Conservation (phyloP, 2,329 filamentous ascomycete species). For the Claviceps paspali region DNA sequence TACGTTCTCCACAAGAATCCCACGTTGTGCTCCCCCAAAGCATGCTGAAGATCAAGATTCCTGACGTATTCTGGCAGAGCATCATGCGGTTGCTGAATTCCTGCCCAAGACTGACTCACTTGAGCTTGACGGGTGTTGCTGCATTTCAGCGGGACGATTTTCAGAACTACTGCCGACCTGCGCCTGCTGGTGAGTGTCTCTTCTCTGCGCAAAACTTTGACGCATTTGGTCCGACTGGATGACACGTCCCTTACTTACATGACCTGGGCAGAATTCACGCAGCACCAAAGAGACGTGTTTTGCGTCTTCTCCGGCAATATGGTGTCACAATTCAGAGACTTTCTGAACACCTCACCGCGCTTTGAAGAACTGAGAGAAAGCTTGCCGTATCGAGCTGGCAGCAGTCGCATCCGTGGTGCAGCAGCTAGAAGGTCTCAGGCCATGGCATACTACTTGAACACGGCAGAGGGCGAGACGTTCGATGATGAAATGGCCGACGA, state of each 20-base stretch:
- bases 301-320: constrained; percentile 91
- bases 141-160: constrained; percentile 80
- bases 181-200: constrained; percentile 47
- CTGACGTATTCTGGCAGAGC: constrained; percentile 39
- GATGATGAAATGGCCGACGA: constrained; percentile 30
- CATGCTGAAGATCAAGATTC: not conserved
- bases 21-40: too few relatives aligned
- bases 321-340: constrained; percentile 60
- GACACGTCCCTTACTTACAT: not conserved
- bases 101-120: constrained; percentile 81
- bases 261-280: constrained; percentile 62
- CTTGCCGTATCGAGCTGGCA: constrained; percentile 8
- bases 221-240: too few relatives aligned
- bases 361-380: constrained; percentile 30
- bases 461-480: constrained; percentile 18
- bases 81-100: constrained; percentile 80
- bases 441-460: constrained; percentile 9
- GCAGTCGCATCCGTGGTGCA: constrained; percentile 6
- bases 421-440: constrained; percentile 7
- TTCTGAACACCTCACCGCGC: constrained; percentile 47
- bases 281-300: constrained; percentile 88
- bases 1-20: constrained; percentile 27
- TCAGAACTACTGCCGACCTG: constrained; percentile 70
- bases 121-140: constrained; percentile 85
- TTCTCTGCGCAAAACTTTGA: too few relatives aligned